Evolutionary conservation across 2,329 filamentous ascomycete species (phyloP), one percentile per base, ranked within the genome.

Genomic region (Macroventuria anomochaeta): DNA sequence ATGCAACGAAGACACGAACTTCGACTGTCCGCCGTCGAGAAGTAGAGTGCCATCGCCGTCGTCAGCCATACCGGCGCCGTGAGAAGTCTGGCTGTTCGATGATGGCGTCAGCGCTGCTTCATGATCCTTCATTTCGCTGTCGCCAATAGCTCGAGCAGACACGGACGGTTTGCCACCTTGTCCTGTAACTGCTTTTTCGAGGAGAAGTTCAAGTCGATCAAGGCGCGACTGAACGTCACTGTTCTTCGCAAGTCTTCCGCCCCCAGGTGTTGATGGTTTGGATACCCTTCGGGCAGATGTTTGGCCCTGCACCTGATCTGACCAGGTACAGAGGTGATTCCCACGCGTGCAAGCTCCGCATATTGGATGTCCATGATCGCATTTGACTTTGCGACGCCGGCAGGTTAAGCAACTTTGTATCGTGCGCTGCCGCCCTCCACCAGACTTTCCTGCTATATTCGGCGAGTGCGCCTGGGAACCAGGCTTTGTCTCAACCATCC

Each of bases 1-100:
- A 43, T 75, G 73, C n/a, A 75, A 55, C 25, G 73, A 74, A 5
- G 73, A 75, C 2, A 75, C 73, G 44, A 75, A 75, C 23, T 75
- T 69, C n/a, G 71, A 69, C 31, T 74, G 67, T 10, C 72, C 72
- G 25, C 69, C 71, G 29, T 75, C 73, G 6, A 75, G 54, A 13
- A 75, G 53, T 5, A 75, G 53, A 7, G 71, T 75, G 5, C 73
- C 73, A 50, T 75, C 66, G 28, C 70, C 63, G 38, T 68, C 69
- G 46, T 75, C 73, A 13, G 71, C 68, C 15, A 74, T 74, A 6
- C 72, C 71, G n/a, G 63, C 67, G 11, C 64, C 66, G 10, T 71
- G 65, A 12, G 66, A 71, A 32, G 64, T 67, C 49, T 72, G 70
- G 36, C 71, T 74, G 28, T 62, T 70, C 5, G 70, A 68, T 7